Conservation (phyloP, 306 rosid species). For the Fragaria vesca region DNA sequence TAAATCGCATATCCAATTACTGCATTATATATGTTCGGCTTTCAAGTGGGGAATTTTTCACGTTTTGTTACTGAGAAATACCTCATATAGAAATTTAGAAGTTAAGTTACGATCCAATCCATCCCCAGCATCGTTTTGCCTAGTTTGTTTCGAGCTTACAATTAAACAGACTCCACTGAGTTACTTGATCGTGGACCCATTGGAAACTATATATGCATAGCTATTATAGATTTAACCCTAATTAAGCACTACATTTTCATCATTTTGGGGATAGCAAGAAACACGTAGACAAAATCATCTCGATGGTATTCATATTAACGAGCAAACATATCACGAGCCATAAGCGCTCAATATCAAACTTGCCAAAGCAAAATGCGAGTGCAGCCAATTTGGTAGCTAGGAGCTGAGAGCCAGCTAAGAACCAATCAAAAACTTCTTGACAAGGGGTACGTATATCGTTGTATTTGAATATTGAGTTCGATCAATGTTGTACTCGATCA, state of each 20-base stretch:
- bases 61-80: conserved; percentile 6
- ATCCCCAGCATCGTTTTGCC: not conserved
- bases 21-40: not conserved
- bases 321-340: conserved; percentile 16
- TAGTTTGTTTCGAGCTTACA: not conserved
- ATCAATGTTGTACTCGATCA: not conserved
- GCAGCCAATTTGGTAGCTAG: conserved; percentile 2
- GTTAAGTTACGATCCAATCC: not conserved
- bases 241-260: not conserved
- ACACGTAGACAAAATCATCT: not conserved
- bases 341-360: not conserved
- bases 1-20: not conserved
- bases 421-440: not conserved
- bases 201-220: not conserved
- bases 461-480: not conserved
- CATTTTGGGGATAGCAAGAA: not conserved
- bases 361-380: not conserved
- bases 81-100: not conserved
- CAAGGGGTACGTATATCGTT: not conserved
- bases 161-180: not conserved
- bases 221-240: too few relatives aligned
- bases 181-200: conserved; percentile 10
- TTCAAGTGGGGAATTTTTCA: conserved; percentile 1
- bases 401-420: not conserved
- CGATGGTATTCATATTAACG: not conserved